Conservation (phyloP, 768 basidiomycete genomes). For the Lentinula sp. region DNA sequence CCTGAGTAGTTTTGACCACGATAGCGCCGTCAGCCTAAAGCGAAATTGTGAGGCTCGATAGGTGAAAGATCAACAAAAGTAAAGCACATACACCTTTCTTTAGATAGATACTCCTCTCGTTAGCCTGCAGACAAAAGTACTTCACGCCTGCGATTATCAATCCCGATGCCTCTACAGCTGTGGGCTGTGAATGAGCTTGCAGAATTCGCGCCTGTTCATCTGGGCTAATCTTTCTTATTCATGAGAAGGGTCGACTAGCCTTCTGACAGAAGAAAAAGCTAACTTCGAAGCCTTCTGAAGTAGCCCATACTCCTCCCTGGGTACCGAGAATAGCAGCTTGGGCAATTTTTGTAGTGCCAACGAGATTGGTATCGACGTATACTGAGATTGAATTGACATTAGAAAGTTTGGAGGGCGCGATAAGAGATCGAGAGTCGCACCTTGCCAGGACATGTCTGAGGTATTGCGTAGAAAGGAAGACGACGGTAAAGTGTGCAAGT, state of each 20-base stretch:
- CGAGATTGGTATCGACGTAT: slow-evolving; percentile 77
- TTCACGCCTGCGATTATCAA: slow-evolving; percentile 64
- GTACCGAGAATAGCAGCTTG: slow-evolving; percentile 75
- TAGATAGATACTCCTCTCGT: slow-evolving; percentile 54
- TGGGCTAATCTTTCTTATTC: slow-evolving; percentile 42
- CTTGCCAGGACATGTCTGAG: slow-evolving; percentile 65
- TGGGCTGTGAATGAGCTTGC: slow-evolving; percentile 36
- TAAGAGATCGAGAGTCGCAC: slow-evolving; percentile 24
- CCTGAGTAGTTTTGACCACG: slow-evolving; percentile 78
- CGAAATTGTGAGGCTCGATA: neutral
- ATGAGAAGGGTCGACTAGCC: neutral
- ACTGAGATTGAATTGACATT: slow-evolving; percentile 33
- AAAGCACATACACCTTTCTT: slow-evolving; percentile 60
- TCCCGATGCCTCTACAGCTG: slow-evolving; percentile 45
- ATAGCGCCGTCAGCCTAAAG: slow-evolving; percentile 65
- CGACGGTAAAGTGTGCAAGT: slow-evolving; percentile 1
- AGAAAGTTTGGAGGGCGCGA: neutral
- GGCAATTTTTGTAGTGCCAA: slow-evolving; percentile 67
- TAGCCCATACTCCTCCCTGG: slow-evolving; percentile 75
- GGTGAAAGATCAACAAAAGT: neutral
- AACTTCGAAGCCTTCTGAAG: slow-evolving; percentile 52
- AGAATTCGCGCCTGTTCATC: slow-evolving; percentile 61
- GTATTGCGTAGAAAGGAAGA: slow-evolving; percentile 4
- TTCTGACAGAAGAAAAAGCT: slow-evolving; percentile 16
- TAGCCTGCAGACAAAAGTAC: slow-evolving; percentile 59